A percentile compares a stretch with the other conserved stretches of the same genome.
Conservation (phyloP, 1,284 basidiomycete species). For the Pisolithus thermaeus region DNA sequence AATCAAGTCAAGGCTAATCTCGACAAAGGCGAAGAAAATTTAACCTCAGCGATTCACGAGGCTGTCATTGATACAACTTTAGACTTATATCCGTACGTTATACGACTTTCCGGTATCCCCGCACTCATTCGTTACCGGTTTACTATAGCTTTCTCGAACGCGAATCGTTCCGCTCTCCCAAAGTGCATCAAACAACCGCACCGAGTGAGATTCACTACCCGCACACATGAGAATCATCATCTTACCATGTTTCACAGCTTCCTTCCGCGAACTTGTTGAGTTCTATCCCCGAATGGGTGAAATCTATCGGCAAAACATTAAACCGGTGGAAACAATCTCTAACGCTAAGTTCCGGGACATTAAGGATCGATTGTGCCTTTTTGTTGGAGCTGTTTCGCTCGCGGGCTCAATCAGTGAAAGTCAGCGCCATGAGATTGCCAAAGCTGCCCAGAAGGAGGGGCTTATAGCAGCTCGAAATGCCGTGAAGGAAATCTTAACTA, state of each 20-base stretch:
- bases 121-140: neutral
- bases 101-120: neutral
- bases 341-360: conserved; percentile 8
- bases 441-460: conserved; percentile 8
- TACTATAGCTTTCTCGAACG: conserved; percentile 14
- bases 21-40: conserved; percentile 11
- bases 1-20: conserved; percentile 4
- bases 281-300: conserved; percentile 17
- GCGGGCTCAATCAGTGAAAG: conserved; percentile 6
- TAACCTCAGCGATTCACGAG: conserved; percentile 11
- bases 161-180: conserved; percentile 6
- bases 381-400: conserved; percentile 9
- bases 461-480: conserved; percentile 3
- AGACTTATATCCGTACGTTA: conserved; percentile 25
- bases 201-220: conserved; percentile 7
- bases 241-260: conserved; percentile 9
- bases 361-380: conserved; percentile 22
- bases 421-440: conserved; percentile 10
- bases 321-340: conserved; percentile 1
- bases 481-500: conserved; percentile 1
- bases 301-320: conserved; percentile 1
- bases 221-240: neutral
- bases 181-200: neutral
- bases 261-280: conserved; percentile 7
- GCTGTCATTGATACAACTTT: conserved; percentile 15